Base-by-base conservation (phyloP, 768 basidiomycete genomes). In the Hydnomerulius pinastri region DNA sequence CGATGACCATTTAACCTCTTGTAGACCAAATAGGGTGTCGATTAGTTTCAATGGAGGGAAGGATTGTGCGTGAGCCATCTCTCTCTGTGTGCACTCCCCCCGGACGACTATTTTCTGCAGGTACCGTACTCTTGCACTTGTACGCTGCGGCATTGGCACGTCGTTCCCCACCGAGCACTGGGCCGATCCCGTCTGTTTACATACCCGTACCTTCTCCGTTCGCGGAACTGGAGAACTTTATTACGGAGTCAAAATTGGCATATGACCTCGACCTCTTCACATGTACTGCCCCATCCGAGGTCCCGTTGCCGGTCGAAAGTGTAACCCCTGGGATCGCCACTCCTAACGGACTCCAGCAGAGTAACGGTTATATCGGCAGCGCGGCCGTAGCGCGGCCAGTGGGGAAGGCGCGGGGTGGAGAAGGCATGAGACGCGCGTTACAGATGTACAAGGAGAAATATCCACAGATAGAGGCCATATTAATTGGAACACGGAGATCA, bases 21-120 rank as follows among this genome's bases (percentile, higher is more conserved):
- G 50, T 67, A 90, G 92, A 43, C 77, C 80, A 61, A 81, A 86
- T 29, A 74, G 77, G 48, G 72, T 94, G 4, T 87, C 94, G 3
- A 77, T 99, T 52, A 97, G 94, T 69, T 99, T 98, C 74, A 99
- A 98, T 58, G 97, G 97, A 9, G 97, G 97, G 45, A 99, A 99
- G 68, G 97, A 99, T 65, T 99, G 97, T 96, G 61, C 59, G 85
- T 75, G 12, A 23, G 12, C n/a, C 20, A 6, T 25, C 8, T 25
- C 25, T 40, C 39, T 27, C 33, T 39, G n/a, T n/a, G n/a, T n/a
- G n/a, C n/a, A n/a, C 28, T 23, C 23, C 4, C 28, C 10, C 8
- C 20, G 27, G 33, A 45, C 57, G 10, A 59, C 33, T 7, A 47
- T 50, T 39, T 2, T 51, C 25, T 46, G 41, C 62, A 98, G 94